Conservation (phyloP, 2,329 filamentous ascomycete species). For the Fusarium proliferatum region DNA sequence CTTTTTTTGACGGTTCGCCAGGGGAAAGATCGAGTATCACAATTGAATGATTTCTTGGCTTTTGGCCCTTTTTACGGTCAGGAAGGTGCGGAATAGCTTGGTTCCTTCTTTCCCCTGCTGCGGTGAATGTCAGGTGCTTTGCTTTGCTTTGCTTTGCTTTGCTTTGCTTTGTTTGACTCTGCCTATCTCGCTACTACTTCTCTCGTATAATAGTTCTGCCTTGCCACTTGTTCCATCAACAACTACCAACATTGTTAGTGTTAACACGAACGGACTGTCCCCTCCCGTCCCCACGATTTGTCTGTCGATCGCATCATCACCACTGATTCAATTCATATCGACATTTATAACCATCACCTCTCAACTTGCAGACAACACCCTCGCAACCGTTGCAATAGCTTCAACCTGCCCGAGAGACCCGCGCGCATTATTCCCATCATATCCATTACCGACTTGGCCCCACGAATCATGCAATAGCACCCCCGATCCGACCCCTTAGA, state of each 20-base stretch:
- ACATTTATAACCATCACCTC: constrained; percentile 2
- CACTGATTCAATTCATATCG: constrained; percentile 1
- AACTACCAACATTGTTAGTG: constrained; percentile 15
- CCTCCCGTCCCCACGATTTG: constrained; percentile 32
- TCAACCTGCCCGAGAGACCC: not conserved
- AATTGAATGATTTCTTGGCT: constrained; percentile 35
- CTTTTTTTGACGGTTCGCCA: constrained; percentile 10
- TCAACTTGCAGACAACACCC: not conserved
- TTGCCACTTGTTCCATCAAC: constrained; percentile 12
- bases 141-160: not conserved
- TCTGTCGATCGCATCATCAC: constrained; percentile 28
- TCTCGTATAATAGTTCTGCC: not conserved
- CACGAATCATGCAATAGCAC: constrained; percentile 44
- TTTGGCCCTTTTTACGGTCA: constrained; percentile 24
- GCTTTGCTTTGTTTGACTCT: not conserved
- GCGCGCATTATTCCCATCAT: constrained; percentile 1
- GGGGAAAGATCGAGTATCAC: constrained; percentile 31
- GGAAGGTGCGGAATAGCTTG: constrained; percentile 9
- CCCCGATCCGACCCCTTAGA: constrained; percentile 31
- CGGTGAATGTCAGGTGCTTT: constrained; percentile 1
- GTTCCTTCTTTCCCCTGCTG: constrained; percentile 14
- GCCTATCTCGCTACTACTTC: not conserved
- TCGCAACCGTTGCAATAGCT: not conserved
- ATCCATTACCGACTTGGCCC: not conserved
- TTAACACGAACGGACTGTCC: constrained; percentile 21